Evolutionary conservation across 2,329 filamentous ascomycete genomes (phyloP), one percentile per base, ranked within the genome.

Genomic region (Cyanodermella asteris): DNA sequence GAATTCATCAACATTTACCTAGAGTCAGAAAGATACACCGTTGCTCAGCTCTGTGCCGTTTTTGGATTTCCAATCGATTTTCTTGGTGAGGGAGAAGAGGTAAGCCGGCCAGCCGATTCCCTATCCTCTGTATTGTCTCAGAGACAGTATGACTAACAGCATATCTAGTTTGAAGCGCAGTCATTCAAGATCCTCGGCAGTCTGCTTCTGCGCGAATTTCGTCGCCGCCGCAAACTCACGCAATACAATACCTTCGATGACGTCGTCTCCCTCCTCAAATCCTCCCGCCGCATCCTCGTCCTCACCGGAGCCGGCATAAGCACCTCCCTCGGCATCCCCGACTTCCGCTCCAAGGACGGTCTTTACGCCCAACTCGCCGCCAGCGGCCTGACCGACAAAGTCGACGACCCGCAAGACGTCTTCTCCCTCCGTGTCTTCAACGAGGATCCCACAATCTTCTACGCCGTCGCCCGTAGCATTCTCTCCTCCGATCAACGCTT

Each of bases 321-420:
- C 41, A 97, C 87, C 1, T 91, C 80, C 25, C 67, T 97, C 12
- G 87, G 87, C 32, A 94, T 97, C 31, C 87, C 87, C 4, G 87
- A 97, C 47, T 97, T 97, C 43, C 72, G 87, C 36, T 93, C 82
- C 26, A 87, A 87, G 47, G 75, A 78, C 40, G 84, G 84, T 24
- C 72, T 94, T 28, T 94, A 94, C 51, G 72, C 80, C 22, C 73
- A 81, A 43, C 59, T 94, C 25, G 70, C 66, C 37, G 67, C 78
- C 39, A 62, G 87, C 31, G 81, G 80, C 5, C 59, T 70, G 31
- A 67, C 56, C 34, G 82, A 93, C 34, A n/a, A n/a, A n/a, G n/a
- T n/a, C n/a, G n/a, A n/a, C n/a, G 81, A 93, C 39, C 84, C 84
- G 1, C 82, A 94, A 44, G 81, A 94, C 42, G 81, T 94, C 14